A percentile compares a stretch with the other conserved stretches of the same genome.
Evolutionary conservation across 2,329 filamentous ascomycete genomes (phyloP).

Genomic region (Tothia fuscella): DNA sequence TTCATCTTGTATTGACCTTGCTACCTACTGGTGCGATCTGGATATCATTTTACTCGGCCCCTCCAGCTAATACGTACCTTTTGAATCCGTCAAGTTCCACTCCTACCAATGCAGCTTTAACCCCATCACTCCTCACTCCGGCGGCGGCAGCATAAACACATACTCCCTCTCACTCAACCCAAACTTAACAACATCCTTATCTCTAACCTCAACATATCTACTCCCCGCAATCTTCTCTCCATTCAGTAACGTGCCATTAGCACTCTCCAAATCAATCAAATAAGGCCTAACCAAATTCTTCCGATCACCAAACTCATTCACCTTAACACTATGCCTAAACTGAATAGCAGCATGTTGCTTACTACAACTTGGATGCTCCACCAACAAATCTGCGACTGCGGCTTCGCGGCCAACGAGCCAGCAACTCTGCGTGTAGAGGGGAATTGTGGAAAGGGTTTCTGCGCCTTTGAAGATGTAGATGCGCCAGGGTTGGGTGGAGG

Average conservation of each 20-base stretch:
- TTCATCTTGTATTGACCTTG: no score
- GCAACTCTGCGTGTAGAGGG: constrained; percentile 64
- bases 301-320: constrained; percentile 31
- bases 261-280: constrained; percentile 84
- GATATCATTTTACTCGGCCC: no score
- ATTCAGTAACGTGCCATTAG: constrained; percentile 81
- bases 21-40: no score
- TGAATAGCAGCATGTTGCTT: constrained; percentile 95
- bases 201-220: constrained; percentile 73
- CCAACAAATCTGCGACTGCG: constrained; percentile 66
- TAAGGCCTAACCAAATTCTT: constrained; percentile 52
- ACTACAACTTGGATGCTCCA: constrained; percentile 85
- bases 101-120: no score
- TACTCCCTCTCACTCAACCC: constrained; percentile 85
- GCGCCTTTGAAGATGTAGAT: constrained; percentile 84
- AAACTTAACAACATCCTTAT: constrained; percentile 83
- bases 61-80: no score
- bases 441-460: constrained; percentile 70
- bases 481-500: constrained; percentile 68
- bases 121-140: constrained; percentile 6
- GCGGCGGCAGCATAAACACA: constrained; percentile 69
- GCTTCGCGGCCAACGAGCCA: constrained; percentile 82
- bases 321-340: constrained; percentile 58
- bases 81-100: no score
- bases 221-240: constrained; percentile 59